A percentile compares a stretch with the other conserved stretches of the same genome.
Conservation (phyloP, 164 flowering plant genomes). For the Nymphaea colorata region DNA sequence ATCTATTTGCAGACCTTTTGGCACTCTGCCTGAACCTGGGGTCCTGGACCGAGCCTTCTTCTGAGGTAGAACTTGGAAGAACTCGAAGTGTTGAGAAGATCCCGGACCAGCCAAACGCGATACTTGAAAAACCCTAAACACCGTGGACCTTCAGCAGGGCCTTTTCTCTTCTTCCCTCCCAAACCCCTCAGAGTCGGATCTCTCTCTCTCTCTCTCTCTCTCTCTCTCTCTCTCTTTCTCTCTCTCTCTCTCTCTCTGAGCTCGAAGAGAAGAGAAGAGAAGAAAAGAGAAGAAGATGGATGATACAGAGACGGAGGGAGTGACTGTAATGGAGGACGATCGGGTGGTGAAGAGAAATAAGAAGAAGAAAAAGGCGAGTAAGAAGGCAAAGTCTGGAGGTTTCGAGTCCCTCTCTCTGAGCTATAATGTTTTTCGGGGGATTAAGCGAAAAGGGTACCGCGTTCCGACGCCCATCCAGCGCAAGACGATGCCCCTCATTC, state of each 20-base stretch:
- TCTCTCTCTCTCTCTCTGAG: not conserved
- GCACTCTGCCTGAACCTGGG: too few relatives aligned
- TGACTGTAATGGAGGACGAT: not conserved
- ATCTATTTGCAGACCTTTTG: too few relatives aligned
- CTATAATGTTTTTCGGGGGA: conserved; percentile 47
- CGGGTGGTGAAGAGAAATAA: conserved; percentile 2
- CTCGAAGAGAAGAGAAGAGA: not conserved
- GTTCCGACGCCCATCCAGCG: conserved; percentile 97
- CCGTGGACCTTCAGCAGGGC: too few relatives aligned
- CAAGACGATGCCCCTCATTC: conserved; percentile 87
- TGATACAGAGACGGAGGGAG: not conserved
- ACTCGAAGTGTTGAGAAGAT: too few relatives aligned
- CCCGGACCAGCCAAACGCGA: too few relatives aligned
- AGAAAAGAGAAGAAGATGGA: not conserved
- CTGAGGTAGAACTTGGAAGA: too few relatives aligned
- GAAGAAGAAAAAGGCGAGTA: conserved; percentile 36
- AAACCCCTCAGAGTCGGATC: too few relatives aligned
- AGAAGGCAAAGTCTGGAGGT: conserved; percentile 81
- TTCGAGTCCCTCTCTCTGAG: conserved; percentile 72
- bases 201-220: too few relatives aligned
- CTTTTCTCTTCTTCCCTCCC: too few relatives aligned
- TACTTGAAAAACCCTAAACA: too few relatives aligned
- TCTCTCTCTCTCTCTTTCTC: not conserved
- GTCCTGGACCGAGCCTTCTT: too few relatives aligned
- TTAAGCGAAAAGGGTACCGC: conserved; percentile 80